Base-by-base conservation (phyloP, 2,329 filamentous ascomycete genomes). In the Metarhizium album region DNA sequence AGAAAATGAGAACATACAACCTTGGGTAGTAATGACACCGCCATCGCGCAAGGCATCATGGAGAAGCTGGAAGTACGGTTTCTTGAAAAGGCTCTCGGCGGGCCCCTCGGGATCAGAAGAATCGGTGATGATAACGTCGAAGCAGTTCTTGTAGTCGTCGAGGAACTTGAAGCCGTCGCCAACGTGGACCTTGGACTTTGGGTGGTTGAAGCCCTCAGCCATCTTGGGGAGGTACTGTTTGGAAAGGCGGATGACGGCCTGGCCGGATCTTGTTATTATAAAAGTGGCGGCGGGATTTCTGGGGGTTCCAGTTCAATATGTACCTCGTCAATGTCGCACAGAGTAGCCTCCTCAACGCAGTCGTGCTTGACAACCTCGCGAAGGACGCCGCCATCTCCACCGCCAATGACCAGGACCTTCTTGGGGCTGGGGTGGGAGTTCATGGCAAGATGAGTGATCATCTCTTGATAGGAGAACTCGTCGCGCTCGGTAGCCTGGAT, bases 381-480 rank as follows among this genome's bases (percentile, higher is more conserved):
- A 62, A 98, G 84, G 57, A 98, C 93, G 73, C 93, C 93, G 54
- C 93, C 93, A 68, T 98, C 93, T 68, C 93, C 93, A 64, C 93
- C 93, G 58, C 93, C 93, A 65, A 98, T 97, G 70, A 98, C 93
- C 52, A 98, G 84, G 49, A 98, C 93, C 74, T 90, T 94, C 83
- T 97, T 93, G 67, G 93, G 93, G 78, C 95, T 84, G 61, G 93
- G 93, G 82, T 98, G 93, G 49, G 91, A 89, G 82, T 95, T 93
- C 86, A 98, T 89, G 73, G 90, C 93, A 60, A 98, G 80, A 74
- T 98, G 90, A 62, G 91, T 90, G 73, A 98, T 98, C 93, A 98
- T 98, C 82, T 98, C 93, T 79, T 98, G 93, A 83, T 95, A 95
- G 63, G 90, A 89, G 79, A 97, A 98, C 78, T 98, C 93, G 68